Conservation (phyloP, 768 basidiomycete species). For the Boletus sp. region DNA sequence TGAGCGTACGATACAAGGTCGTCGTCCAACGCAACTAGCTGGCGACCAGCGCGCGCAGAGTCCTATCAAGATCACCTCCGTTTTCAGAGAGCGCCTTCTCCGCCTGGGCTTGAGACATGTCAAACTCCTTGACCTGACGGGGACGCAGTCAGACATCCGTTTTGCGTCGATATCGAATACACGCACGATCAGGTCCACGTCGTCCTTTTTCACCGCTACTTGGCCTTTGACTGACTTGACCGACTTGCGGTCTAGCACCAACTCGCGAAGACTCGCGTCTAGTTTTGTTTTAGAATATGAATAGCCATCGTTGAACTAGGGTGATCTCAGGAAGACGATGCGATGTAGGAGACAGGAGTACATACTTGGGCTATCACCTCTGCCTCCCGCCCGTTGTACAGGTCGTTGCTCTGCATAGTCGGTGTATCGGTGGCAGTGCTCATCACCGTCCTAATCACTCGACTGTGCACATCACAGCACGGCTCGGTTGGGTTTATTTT, state of each 20-base stretch:
- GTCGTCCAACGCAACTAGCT: conserved; percentile 11
- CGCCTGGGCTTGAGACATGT: conserved; percentile 27
- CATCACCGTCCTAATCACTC: neutral
- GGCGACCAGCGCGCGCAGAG: conserved; percentile 27
- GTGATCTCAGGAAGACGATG: conserved; percentile 32
- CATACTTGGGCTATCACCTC: conserved; percentile 30
- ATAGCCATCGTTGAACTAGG: conserved; percentile 56
- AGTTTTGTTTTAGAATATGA: conserved; percentile 36
- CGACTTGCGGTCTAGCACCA: conserved; percentile 45
- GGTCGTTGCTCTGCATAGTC: conserved; percentile 21
- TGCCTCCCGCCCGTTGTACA: conserved; percentile 31
- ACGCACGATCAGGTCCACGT: conserved; percentile 29
- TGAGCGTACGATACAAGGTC: neutral
- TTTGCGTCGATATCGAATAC: neutral
- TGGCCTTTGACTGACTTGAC: conserved; percentile 46
- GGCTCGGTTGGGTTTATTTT: conserved; percentile 9
- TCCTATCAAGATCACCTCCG: conserved; percentile 28
- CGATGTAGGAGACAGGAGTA: neutral
- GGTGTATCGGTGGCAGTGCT: conserved; percentile 23
- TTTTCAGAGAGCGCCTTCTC: conserved; percentile 32
- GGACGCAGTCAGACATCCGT: conserved; percentile 1
- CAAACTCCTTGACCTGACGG: conserved; percentile 32
- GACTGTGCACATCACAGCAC: neutral
- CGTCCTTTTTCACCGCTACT: conserved; percentile 27
- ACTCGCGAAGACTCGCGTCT: conserved; percentile 48